These are phyloP conservation scores for Gentiana straminea DNA, from an alignment of 257 asterid species.

Conservation along the genomic window DNA sequence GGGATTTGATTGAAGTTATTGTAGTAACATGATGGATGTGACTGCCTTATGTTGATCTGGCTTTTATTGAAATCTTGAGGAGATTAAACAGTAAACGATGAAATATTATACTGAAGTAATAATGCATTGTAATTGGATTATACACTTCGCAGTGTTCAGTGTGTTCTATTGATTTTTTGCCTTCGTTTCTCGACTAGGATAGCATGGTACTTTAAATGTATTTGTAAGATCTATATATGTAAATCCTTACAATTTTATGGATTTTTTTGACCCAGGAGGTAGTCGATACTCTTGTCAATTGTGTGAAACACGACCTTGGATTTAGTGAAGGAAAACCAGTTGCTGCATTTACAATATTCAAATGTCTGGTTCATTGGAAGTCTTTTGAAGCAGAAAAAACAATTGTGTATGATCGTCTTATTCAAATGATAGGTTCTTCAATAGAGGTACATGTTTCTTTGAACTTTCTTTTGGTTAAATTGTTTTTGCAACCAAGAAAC, in stretches of 20 bases:
- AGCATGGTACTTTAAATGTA: no score
- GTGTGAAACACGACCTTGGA: slow-evolving; percentile 53
- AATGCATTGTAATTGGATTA: no score
- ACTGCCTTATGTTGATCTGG: neutral
- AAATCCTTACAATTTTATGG: no score
- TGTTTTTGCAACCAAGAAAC: no score
- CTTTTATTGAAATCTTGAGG: slow-evolving; percentile 2
- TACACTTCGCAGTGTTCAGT: no score
- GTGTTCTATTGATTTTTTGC: no score
- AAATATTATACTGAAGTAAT: no score
- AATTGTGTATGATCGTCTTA: slow-evolving; percentile 72
- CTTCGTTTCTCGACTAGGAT: no score
- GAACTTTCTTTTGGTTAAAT: neutral
- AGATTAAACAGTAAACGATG: neutral
- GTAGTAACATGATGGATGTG: neutral
- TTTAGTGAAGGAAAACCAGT: slow-evolving; percentile 85
- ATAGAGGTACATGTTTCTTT: slow-evolving; percentile 44
- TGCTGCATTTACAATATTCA: slow-evolving; percentile 78
- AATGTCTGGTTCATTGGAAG: slow-evolving; percentile 75
- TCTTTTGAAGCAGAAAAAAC: slow-evolving; percentile 84
- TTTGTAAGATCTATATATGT: no score
- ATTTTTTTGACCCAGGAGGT: slow-evolving; percentile 44
- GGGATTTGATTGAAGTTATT: neutral
- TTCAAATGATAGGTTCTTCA: slow-evolving; percentile 69
- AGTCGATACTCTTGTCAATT: slow-evolving; percentile 51